phyloP scores from a whole-genome alignment of 106 monocot genomes.

The Ottelia alismoides region DNA sequence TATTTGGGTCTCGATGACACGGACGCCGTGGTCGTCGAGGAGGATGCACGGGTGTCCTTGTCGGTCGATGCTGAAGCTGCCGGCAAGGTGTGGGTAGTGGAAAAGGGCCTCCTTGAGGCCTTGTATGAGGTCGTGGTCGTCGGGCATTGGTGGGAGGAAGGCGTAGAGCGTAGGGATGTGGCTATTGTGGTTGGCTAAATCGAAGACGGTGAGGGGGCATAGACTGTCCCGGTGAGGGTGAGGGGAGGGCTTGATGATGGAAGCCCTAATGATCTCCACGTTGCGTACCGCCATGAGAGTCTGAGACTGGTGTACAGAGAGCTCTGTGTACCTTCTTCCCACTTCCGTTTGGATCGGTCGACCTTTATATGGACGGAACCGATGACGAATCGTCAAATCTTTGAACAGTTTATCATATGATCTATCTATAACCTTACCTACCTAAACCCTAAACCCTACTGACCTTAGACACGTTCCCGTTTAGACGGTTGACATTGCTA shows the following conservation, averaged over 20 bases:
- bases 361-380: too few species aligned
- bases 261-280: background rate
- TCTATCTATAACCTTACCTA: too few species aligned
- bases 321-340: too few species aligned
- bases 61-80: background rate
- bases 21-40: slow-evolving; percentile 7
- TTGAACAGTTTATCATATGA: too few species aligned
- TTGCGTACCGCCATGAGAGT: background rate
- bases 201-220: slow-evolving; percentile 6
- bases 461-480: too few species aligned
- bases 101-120: slow-evolving; percentile 8
- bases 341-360: too few species aligned
- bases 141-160: slow-evolving; percentile 5
- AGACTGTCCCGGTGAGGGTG: slow-evolving; percentile 1
- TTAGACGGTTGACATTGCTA: too few species aligned
- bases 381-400: too few species aligned
- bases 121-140: background rate
- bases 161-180: slow-evolving; percentile 5
- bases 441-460: too few species aligned
- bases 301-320: too few species aligned
- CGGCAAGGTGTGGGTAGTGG: too few species aligned
- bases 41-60: background rate
- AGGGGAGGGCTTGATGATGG: background rate
- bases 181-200: background rate
- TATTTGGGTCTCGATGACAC: background rate